Conservation (phyloP, 2,329 filamentous ascomycete genomes). For the Cladophialophora immunda region DNA sequence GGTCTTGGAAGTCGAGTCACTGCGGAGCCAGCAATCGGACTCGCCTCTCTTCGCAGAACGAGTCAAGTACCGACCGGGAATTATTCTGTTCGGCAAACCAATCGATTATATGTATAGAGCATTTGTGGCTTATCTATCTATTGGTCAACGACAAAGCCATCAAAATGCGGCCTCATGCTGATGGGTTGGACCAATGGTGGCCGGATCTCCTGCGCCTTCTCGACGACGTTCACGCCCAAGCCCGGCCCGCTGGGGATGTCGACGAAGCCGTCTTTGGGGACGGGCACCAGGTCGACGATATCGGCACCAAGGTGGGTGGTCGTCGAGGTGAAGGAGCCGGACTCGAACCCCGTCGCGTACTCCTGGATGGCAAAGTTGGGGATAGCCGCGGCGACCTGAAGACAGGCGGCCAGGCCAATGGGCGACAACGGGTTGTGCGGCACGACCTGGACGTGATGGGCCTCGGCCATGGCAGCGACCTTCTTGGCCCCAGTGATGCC, state of each 20-base stretch:
- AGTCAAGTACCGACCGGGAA: too few species aligned
- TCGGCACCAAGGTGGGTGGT: conserved; percentile 58
- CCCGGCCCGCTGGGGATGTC: conserved; percentile 66
- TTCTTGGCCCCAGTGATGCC: conserved; percentile 73
- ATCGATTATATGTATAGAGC: too few species aligned
- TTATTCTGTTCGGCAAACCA: too few species aligned
- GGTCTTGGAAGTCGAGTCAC: too few species aligned
- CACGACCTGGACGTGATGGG: conserved; percentile 73
- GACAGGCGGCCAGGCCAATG: conserved; percentile 72
- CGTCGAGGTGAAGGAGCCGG: conserved; percentile 62
- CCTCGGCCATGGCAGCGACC: conserved; percentile 73
- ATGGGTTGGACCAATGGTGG: conserved; percentile 26
- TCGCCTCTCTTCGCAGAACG: too few species aligned
- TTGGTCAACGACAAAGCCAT: conserved; percentile 31
- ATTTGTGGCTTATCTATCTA: too few species aligned
- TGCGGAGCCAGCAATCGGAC: too few species aligned
- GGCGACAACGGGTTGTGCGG: conserved; percentile 76
- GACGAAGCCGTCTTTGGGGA: conserved; percentile 66
- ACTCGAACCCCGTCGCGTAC: conserved; percentile 67
- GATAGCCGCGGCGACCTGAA: conserved; percentile 68
- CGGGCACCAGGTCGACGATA: conserved; percentile 64
- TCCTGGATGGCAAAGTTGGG: conserved; percentile 75
- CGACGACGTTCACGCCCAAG: conserved; percentile 74
- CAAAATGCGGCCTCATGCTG: conserved; percentile 27
- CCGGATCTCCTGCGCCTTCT: conserved; percentile 54